Conservation (phyloP, 2,329 filamentous ascomycete species). For the Cercospora sp. region DNA sequence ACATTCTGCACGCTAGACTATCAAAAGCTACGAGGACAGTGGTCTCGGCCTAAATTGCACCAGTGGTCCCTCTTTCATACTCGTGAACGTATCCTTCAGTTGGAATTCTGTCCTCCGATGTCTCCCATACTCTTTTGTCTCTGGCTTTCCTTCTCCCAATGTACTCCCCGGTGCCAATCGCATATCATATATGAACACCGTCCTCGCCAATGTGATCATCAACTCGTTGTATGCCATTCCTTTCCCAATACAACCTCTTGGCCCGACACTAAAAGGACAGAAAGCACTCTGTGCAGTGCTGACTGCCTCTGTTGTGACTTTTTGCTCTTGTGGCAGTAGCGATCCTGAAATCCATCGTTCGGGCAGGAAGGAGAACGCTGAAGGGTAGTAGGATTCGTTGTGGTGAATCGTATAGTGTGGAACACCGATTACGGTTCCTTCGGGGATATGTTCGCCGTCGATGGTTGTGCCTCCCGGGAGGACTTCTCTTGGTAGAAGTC, state of each 20-base stretch:
- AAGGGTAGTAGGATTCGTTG: constrained; percentile 34
- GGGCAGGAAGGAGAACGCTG: constrained; percentile 30
- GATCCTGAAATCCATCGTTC: constrained; percentile 30
- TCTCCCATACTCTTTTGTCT: constrained; percentile 14
- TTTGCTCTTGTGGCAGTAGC: background rate
- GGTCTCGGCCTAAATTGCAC: constrained; percentile 15
- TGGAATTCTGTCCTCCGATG: constrained; percentile 18
- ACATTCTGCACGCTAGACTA: background rate
- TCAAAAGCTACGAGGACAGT: background rate
- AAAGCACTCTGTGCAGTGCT: constrained; percentile 23
- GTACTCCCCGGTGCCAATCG: constrained; percentile 22
- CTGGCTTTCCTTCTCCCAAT: constrained; percentile 14
- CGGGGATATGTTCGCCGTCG: constrained; percentile 41
- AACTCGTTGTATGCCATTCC: constrained; percentile 29
- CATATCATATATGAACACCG: constrained; percentile 27
- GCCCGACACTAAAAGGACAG: constrained; percentile 26
- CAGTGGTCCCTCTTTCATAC: constrained; percentile 21
- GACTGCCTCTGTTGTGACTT: constrained; percentile 7
- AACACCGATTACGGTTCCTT: constrained; percentile 38
- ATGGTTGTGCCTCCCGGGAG: constrained; percentile 34
- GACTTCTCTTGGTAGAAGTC: constrained; percentile 39
- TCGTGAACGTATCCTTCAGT: constrained; percentile 21
- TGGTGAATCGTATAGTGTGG: constrained; percentile 41
- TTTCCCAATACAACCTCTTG: constrained; percentile 28
- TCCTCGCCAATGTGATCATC: constrained; percentile 22